Base-by-base conservation (phyloP, 2,329 filamentous ascomycete genomes). In the Cordyceps sp. region DNA sequence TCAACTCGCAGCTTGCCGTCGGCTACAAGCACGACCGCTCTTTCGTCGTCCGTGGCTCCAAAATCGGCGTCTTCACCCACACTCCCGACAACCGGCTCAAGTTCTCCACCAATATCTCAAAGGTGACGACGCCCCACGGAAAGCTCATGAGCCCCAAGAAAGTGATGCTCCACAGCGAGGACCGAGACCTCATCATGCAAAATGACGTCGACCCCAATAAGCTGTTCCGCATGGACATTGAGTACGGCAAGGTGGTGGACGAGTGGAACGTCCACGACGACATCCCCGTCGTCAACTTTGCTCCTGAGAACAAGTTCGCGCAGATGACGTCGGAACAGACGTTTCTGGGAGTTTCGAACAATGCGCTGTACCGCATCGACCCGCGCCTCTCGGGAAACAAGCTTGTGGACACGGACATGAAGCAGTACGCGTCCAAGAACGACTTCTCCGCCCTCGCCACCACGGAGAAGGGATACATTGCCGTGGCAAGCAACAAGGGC, bases 241-340 rank as follows among this genome's bases (percentile, higher is more conserved):
- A 98, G 54, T 92, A 92, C 44, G 90, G 90, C 42, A 96, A 94
- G 59, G 82, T 98, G 23, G 85, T 96, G 2, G 90, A 98, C 48
- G 90, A 98, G 55, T 98, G 90, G 90, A 93, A 93, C 45, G 71
- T 98, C 12, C 88, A 98, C 49, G 88, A 98, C 39, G 83, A 96
- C 50, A 94, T 98, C 34, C 78, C 83, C 0, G 82, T 96, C 38
- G 75, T 82, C 33, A 90, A 78, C 9, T 96, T 96, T 55, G 83
- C 83, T 0, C 90, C 90, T 0, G 86, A 94, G 54, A 93, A 78
- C 69, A 98, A 98, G 71, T 98, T 94, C 47, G 77, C 90, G 2
- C 90, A 98, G 60, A 93, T 93, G 79, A 94, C 85, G 1, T 75
- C 78, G 37, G 85, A 93, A 50, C 85, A 93, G 48, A 92, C 90